A percentile compares a stretch with the other conserved stretches of the same genome.
phyloP scores from a whole-genome alignment of 169 alveolate genomes.

The Toxoplasma gondii region DNA sequence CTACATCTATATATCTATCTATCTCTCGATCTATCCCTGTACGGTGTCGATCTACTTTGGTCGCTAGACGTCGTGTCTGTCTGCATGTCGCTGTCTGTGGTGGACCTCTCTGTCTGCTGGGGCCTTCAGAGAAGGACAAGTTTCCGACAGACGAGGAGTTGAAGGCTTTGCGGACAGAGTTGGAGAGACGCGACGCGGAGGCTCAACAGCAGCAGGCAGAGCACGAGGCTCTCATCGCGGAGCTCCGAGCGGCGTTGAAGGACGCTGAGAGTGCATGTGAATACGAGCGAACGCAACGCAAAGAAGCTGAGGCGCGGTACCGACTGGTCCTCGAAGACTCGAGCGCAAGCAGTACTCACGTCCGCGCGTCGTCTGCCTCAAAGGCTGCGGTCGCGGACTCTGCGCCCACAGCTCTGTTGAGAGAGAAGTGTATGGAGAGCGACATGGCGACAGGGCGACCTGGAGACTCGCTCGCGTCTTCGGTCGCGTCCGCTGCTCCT shows the following conservation, averaged over 20 bases:
- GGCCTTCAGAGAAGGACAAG: too few species aligned
- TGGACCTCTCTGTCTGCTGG: not conserved
- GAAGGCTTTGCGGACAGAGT: not conserved
- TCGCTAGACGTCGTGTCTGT: too few species aligned
- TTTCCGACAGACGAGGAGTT: not conserved
- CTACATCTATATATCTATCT: too few species aligned
- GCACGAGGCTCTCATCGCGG: not conserved
- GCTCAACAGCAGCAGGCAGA: not conserved
- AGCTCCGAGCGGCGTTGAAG: constrained; percentile 13
- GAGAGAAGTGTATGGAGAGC: not conserved
- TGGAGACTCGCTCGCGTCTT: not conserved
- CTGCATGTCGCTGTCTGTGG: not conserved
- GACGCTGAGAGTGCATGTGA: not conserved
- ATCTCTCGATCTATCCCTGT: not conserved
- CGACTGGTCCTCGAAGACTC: constrained; percentile 21
- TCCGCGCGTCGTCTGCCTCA: not conserved
- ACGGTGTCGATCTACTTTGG: too few species aligned
- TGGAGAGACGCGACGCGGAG: constrained; percentile 18
- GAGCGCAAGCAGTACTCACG: constrained; percentile 4
- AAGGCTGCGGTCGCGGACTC: constrained; percentile 3
- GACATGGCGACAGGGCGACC: too few species aligned
- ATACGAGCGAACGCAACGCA: not conserved
- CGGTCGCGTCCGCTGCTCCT: not conserved
- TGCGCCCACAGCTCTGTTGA: not conserved
- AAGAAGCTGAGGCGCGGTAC: constrained; percentile 34